phyloP scores from a whole-genome alignment of 441 rosid genomes.

The Adansonia gregorii region DNA sequence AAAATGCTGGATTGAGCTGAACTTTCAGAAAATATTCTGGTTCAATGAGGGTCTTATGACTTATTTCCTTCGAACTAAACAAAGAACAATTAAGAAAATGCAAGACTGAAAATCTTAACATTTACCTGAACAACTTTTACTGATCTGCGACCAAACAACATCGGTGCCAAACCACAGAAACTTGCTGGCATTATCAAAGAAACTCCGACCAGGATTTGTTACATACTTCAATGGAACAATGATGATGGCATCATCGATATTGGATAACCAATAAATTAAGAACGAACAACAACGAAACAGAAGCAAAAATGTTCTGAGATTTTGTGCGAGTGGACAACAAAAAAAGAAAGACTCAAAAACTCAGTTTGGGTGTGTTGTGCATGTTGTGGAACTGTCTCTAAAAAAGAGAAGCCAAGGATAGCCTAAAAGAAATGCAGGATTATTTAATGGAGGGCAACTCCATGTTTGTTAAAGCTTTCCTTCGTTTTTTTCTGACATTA shows the following conservation, averaged over 20 bases:
- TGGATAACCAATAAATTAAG: neutral
- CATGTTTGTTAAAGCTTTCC: neutral
- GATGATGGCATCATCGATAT: constrained; percentile 12
- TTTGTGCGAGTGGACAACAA: constrained; percentile 21
- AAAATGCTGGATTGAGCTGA: neutral
- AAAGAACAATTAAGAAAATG: neutral
- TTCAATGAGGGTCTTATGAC: neutral
- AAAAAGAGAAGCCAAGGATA: no score
- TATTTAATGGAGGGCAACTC: neutral
- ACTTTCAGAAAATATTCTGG: neutral
- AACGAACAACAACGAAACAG: neutral
- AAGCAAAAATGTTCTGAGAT: constrained; percentile 21
- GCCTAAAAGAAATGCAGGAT: neutral
- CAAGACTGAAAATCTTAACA: neutral
- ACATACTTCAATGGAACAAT: constrained; percentile 3
- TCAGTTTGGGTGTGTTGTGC: neutral
- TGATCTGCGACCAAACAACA: constrained; percentile 53
- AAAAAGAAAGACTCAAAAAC: constrained; percentile 29
- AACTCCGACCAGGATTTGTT: constrained; percentile 32
- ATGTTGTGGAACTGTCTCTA: no score
- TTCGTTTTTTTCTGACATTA: neutral
- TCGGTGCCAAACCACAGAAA: constrained; percentile 53
- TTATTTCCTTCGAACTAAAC: neutral
- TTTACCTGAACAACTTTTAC: constrained; percentile 44
- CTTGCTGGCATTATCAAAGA: constrained; percentile 38